Percentiles rank a stretch among this genome's conserved stretches.
These are phyloP conservation scores for Kalmanozyma brasiliensis DNA, from an alignment of 1,284 basidiomycete species.

Conservation along the genomic window DNA sequence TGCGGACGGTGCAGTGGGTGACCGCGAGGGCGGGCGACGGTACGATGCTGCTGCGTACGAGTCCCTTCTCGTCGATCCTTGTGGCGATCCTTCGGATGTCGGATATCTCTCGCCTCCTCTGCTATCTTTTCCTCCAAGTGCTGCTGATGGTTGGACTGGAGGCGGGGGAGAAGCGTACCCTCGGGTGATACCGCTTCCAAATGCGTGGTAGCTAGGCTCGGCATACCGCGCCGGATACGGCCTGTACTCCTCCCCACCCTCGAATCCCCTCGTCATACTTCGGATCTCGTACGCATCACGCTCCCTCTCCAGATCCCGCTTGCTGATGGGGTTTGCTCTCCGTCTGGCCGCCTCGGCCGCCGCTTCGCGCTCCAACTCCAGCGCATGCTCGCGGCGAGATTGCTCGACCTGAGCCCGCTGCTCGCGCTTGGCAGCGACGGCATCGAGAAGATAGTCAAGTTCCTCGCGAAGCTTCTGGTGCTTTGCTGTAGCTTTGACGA, in stretches of 20 bases:
- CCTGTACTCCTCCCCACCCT: slow-evolving; percentile 14
- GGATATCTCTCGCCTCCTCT: slow-evolving; percentile 25
- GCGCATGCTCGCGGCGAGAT: slow-evolving; percentile 24
- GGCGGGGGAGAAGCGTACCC: slow-evolving; percentile 23
- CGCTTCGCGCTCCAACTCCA: slow-evolving; percentile 40
- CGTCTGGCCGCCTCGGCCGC: slow-evolving; percentile 30
- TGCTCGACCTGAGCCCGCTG: slow-evolving; percentile 32
- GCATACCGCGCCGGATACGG: slow-evolving; percentile 25
- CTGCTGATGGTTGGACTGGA: background rate
- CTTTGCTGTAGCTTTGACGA: slow-evolving; percentile 36
- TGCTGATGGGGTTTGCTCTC: slow-evolving; percentile 8
- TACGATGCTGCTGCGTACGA: slow-evolving; percentile 6
- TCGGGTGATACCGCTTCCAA: slow-evolving; percentile 12
- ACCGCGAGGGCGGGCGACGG: slow-evolving; percentile 12
- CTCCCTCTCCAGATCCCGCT: too few species aligned
- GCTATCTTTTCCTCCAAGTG: background rate
- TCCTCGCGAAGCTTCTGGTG: slow-evolving; percentile 48
- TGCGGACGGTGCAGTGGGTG: slow-evolving; percentile 10
- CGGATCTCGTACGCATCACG: slow-evolving; percentile 18
- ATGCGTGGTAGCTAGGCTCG: slow-evolving; percentile 23
- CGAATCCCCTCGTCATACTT: slow-evolving; percentile 10
- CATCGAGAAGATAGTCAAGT: slow-evolving; percentile 48
- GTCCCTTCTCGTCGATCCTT: slow-evolving; percentile 6
- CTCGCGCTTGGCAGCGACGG: slow-evolving; percentile 28
- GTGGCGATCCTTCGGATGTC: slow-evolving; percentile 14